Evolutionary conservation across 2,329 filamentous ascomycete species (phyloP).

Genomic region (Calonectria ilicicola): DNA sequence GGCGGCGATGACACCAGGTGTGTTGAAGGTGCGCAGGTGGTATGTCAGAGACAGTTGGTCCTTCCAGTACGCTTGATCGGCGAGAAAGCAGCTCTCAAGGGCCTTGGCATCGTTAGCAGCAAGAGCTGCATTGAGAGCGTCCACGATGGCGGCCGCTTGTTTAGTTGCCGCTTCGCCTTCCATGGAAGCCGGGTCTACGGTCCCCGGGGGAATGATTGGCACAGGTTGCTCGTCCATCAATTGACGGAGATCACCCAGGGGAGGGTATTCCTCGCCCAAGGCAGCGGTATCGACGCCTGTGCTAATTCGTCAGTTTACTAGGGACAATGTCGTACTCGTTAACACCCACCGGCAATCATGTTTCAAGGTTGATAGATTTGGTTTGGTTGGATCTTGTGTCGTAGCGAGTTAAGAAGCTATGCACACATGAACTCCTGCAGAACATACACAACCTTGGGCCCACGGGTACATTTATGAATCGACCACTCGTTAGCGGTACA

Average conservation of each 20-base stretch:
- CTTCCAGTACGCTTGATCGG: conserved; percentile 31
- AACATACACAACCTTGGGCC: not conserved
- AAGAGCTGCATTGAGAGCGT: conserved; percentile 15
- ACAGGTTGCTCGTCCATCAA: conserved; percentile 22
- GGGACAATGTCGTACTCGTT: not conserved
- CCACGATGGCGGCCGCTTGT: not conserved
- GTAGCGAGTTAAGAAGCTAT: not conserved
- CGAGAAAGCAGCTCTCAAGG: conserved; percentile 19
- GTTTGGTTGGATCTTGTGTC: not conserved
- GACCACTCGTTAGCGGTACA: not conserved
- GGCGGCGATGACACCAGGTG: not conserved
- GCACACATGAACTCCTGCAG: not conserved
- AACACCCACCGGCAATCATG: conserved; percentile 10
- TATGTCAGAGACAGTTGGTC: conserved; percentile 29
- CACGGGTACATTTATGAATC: conserved; percentile 13
- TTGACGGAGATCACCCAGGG: not conserved
- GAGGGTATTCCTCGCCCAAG: conserved; percentile 4
- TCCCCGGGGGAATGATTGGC: not conserved
- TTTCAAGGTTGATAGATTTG: not conserved
- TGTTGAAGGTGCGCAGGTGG: conserved; percentile 28
- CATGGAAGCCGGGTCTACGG: conserved; percentile 1
- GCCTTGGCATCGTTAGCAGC: not conserved
- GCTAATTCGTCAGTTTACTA: not conserved
- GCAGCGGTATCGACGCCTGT: not conserved
- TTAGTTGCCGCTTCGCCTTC: not conserved